Base-by-base conservation (phyloP, 371 early-diverging fungal species). In the Rhizopus sp. region DNA sequence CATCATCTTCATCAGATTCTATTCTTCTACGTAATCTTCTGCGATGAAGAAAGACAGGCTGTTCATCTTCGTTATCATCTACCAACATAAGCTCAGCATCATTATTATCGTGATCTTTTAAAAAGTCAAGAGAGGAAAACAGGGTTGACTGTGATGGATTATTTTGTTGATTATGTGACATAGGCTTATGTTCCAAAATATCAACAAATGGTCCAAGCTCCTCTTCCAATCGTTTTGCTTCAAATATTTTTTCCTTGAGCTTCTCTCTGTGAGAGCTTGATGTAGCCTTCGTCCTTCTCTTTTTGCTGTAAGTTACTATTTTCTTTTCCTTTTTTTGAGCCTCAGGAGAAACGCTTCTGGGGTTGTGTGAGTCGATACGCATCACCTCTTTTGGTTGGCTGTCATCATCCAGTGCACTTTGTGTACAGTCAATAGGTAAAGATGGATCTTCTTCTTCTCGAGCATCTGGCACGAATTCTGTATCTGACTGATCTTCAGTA, bases 181-280 rank as follows among this genome's bases (percentile, higher is more conserved):
- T 23, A 23, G 23, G 23, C 23, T 23, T 23, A 23, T 23, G 23
- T 23, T 15, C 4, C 17, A 8, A 1, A 23, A 3, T 9, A 13
- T 16, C 34, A 37, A 37, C 12, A 12, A 16, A 16, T 8, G 35
- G 9, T 35, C 33, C 30, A 30, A 31, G 5, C 29, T 7, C 9
- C 31, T 17, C 40, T 15, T 53, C 10, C 30, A 42, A 2, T 4
- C 8, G 15, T 30, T 32, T 17, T 12, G 32, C 6, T 41, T 41
- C 52, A 51, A 59, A 59, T 4, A 59, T 59, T 30, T 59, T 52
- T 30, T 37, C 38, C 5, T 3, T 30, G 13, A 34, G 23, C 5
- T 15, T 2, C 12, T 45, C 31, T 32, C n/a, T 17, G n/a, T 41
- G 41, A 6, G 6, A 41, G n/a, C 6, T 46, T 9, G 46, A 15